A percentile compares a stretch with the other conserved stretches of the same genome.
These are phyloP conservation scores for Xylaria digitata DNA, from an alignment of 2,329 filamentous ascomycete genomes.

Conservation along the genomic window DNA sequence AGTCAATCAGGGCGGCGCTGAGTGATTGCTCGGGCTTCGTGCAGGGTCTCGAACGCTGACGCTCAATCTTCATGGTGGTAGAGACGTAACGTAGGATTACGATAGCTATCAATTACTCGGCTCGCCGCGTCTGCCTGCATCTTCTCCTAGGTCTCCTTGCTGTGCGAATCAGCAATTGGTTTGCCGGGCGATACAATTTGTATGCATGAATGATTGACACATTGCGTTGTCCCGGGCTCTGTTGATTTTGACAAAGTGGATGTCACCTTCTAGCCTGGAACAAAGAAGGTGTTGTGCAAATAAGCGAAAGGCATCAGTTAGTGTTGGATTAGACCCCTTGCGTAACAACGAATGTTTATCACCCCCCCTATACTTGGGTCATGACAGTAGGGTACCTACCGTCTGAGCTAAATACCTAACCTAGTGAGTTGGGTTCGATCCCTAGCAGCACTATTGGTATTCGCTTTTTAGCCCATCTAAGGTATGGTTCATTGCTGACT, in stretches of 20 bases:
- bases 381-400: too few relatives aligned
- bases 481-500: neutral
- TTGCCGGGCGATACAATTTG: neutral
- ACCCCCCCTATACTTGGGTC: too few relatives aligned
- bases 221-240: neutral
- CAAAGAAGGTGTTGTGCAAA: too few relatives aligned
- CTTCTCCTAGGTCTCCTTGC: neutral
- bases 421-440: too few relatives aligned
- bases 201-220: neutral
- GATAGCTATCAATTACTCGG: neutral
- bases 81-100: constrained; percentile 1
- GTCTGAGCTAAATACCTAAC: too few relatives aligned
- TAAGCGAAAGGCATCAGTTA: too few relatives aligned
- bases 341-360: too few relatives aligned
- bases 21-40: neutral
- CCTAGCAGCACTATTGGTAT: too few relatives aligned
- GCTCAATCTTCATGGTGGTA: neutral
- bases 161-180: neutral
- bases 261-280: too few relatives aligned
- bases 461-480: too few relatives aligned
- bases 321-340: too few relatives aligned
- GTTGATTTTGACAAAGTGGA: neutral
- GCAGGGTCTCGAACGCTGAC: neutral
- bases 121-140: neutral
- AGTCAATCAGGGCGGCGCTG: neutral